These are phyloP conservation scores for Oryza meyeriana DNA, from an alignment of 176 grass and related monocot species.

Conservation along the genomic window DNA sequence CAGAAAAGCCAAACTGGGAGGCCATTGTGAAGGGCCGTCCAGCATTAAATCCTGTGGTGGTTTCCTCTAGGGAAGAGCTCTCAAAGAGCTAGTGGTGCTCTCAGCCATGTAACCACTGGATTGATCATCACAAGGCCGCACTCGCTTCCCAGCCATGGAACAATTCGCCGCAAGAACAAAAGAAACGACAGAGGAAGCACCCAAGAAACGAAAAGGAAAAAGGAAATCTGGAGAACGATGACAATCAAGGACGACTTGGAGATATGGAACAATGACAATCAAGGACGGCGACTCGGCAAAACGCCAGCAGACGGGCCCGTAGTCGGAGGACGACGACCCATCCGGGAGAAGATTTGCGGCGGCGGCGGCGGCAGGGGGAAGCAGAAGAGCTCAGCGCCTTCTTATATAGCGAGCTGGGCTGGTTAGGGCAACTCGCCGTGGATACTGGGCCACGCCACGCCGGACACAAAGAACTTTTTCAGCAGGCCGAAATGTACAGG, in stretches of 20 bases:
- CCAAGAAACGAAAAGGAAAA: background rate
- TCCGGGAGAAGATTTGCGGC: background rate
- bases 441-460: background rate
- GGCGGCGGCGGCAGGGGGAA: background rate
- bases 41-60: conserved; percentile 50
- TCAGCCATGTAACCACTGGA: background rate
- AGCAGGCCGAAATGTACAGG: background rate
- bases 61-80: conserved; percentile 26
- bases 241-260: background rate
- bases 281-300: no score
- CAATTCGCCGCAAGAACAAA: background rate
- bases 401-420: background rate
- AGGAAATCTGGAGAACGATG: no score
- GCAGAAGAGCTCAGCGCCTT: background rate
- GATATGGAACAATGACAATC: no score
- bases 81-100: background rate
- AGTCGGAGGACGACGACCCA: background rate
- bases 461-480: background rate
- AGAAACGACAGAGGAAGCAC: background rate
- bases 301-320: background rate
- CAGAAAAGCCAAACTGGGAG: conserved; percentile 58
- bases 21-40: conserved; percentile 24
- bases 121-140: background rate
- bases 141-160: conserved; percentile 12
- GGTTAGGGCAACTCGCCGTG: background rate